Conservation (phyloP, 495 filamentous ascomycete genomes). For the Penicillium canariense region DNA sequence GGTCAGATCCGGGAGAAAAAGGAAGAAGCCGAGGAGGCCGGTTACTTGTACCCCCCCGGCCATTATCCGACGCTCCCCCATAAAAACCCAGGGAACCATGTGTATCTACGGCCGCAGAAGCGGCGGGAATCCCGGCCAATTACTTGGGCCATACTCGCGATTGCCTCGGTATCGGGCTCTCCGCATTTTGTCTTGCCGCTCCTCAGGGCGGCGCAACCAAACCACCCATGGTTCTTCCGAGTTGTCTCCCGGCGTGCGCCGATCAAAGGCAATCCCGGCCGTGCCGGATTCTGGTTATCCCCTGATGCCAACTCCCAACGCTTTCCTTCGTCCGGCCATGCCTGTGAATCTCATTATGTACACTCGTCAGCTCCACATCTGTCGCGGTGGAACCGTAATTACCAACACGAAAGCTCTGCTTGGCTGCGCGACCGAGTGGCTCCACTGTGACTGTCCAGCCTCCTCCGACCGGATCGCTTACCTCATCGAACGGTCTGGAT, state of each 20-base stretch:
- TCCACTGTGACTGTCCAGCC: slow-evolving; percentile 9
- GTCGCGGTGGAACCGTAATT: slow-evolving; percentile 13
- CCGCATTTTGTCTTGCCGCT: slow-evolving; percentile 12
- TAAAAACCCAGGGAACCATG: background rate
- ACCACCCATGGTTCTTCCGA: background rate
- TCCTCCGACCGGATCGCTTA: slow-evolving; percentile 9
- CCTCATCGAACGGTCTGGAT: slow-evolving; percentile 6
- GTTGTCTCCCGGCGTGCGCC: background rate
- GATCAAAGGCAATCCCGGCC: background rate
- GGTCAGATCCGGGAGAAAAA: slow-evolving; percentile 6
- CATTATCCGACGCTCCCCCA: slow-evolving; percentile 1
- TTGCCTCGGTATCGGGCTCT: slow-evolving; percentile 21
- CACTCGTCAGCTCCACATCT: slow-evolving; percentile 1
- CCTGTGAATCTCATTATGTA: slow-evolving; percentile 3
- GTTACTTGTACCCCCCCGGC: background rate
- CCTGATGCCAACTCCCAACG: background rate
- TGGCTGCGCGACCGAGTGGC: slow-evolving; percentile 28
- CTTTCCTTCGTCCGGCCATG: background rate
- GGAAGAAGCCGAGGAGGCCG: slow-evolving; percentile 17
- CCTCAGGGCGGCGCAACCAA: background rate
- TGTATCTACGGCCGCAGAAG: slow-evolving; percentile 6
- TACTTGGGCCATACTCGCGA: slow-evolving; percentile 16
- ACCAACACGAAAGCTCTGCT: slow-evolving; percentile 24
- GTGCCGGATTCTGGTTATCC: background rate
- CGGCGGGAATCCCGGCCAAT: slow-evolving; percentile 20